Evolutionary conservation across 169 alveolate genomes (phyloP), one percentile per base, ranked within the genome.

Genomic region (Plasmodium vivax): DNA sequence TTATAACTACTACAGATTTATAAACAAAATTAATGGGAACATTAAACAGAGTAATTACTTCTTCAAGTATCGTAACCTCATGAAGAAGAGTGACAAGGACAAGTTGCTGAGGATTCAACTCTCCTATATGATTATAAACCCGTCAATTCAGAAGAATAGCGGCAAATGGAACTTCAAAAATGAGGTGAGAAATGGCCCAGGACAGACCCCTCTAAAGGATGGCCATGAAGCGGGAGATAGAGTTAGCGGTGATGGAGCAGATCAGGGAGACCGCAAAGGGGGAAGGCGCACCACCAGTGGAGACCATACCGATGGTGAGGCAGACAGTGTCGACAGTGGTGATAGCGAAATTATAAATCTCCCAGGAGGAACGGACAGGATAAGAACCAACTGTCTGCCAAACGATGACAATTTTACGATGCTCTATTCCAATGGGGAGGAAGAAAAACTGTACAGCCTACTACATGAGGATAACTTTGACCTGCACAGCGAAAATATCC

Each of bases 121-220:
- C 8, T 90, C 94, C 19, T 90, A 90, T 30, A 90, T 90, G 94
- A 90, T 90, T 10, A 90, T 90, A 90, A 90, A 90, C 71, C 88
- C 94, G 34, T 90, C 91, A 0, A 90, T 90, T 12, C 94, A 90
- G 72, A 90, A 80, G 36, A 90, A 80, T 80, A 90, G 82, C 68
- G 94, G 94, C n/a, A 90, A 90, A 30, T 90, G 88, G 88, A 90
- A 90, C 51, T 90, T 90, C 34, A 90, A 90, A 73, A 90, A n/a
- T 56, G 94, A 90, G 36, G 94, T 56, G 1, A 38, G 68, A 30
- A 62, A 7, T 19, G 38, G 10, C 7, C 19, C 10, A 1, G 58
- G 32, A 2, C 5, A 56, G 2, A 6, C n/a, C 7, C 19, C 38
- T 3, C 16, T n/a, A 8, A 27, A 19, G 8, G 19, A 87, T 51